A percentile compares a stretch with the other conserved stretches of the same genome.
Evolutionary conservation across 345 rosid species (phyloP).

Genomic region (Euclidium syriacum): DNA sequence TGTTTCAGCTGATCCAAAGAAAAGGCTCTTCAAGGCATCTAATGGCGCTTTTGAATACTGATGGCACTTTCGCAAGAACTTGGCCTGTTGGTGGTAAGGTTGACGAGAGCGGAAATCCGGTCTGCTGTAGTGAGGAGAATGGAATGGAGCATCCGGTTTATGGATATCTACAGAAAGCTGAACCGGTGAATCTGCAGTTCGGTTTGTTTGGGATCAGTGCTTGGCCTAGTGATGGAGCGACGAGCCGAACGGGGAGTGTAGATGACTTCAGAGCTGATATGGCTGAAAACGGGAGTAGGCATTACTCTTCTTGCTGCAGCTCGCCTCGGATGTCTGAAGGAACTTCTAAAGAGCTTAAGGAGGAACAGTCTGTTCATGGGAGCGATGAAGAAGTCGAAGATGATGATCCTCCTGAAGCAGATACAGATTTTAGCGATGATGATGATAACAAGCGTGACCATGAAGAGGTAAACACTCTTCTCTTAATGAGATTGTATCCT

Average conservation of each 20-base stretch:
- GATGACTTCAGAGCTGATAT: constrained; percentile 75
- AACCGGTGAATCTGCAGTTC: constrained; percentile 92
- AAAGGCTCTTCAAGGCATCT: constrained; percentile 93
- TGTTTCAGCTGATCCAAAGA: constrained; percentile 95
- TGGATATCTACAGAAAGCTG: constrained; percentile 80
- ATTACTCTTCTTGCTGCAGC: constrained; percentile 92
- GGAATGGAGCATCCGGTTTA: constrained; percentile 63
- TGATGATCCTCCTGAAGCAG: constrained; percentile 66
- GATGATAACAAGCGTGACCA: constrained; percentile 46
- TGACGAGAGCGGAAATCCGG: constrained; percentile 48
- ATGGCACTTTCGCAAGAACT: constrained; percentile 92
- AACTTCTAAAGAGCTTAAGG: constrained; percentile 89
- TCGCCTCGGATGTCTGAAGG: constrained; percentile 90
- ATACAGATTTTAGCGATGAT: constrained; percentile 73
- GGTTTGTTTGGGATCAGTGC: constrained; percentile 98
- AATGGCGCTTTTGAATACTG: constrained; percentile 95
- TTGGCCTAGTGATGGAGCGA: constrained; percentile 94
- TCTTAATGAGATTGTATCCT: not conserved
- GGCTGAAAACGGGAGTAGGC: constrained; percentile 74
- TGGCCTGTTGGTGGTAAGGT: constrained; percentile 72
- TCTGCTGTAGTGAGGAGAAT: constrained; percentile 38
- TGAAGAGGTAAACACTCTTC: constrained; percentile 57
- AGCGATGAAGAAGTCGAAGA: constrained; percentile 94
- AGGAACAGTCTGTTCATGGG: constrained; percentile 84
- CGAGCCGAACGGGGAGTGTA: constrained; percentile 86